Evolutionary conservation across 352 stramenopile species (phyloP), one percentile per base, ranked within the genome.

Genomic region (Phytophthora colocasiae): DNA sequence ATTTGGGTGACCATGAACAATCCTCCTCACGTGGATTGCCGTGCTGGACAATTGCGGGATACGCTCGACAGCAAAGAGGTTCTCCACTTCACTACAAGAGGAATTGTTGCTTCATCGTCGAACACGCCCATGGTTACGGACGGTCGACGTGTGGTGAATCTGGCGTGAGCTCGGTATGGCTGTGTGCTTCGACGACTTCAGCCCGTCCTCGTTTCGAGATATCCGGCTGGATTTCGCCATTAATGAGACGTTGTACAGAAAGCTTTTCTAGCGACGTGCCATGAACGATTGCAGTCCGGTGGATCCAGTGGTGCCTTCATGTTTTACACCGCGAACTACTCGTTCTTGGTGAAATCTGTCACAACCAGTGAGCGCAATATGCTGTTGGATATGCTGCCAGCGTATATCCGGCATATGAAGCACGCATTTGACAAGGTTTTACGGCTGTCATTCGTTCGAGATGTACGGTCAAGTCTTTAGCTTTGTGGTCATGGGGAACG

Each of bases 401-500:
- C 65, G 10, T 97, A 97, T 50, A 85, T 93, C 43, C 51, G 67
- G 11, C 85, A 97, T 67, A 91, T 97, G 77, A 87, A 93, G 50
- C 59, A 58, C 83, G 24, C 83, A 96, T 56, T 69, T 97, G 49
- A 96, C 88, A n/a, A 81, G 91, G 22, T 97, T 93, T 58, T 95
- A 95, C 34, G 91, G 91, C 29, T 96, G 88, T 61, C 90, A 97
- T 63, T 91, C 84, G 26, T 94, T 97, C 26, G 78, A 88, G 40
- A 97, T 97, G 87, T 97, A 97, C 54, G 87, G 88, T 2, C 80
- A 96, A 52, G 62, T 82, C 14, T 96, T 96, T 64, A 92, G 75
- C 68, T 97, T 97, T 44, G 85, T 97, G 15, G 91, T 97, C 51
- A 97, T 97, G 91, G 85, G 85, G 48, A 97, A 97, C 60, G 85